Base-by-base conservation (phyloP, 2,329 filamentous ascomycete genomes). In the Diaporthe vaccinii region DNA sequence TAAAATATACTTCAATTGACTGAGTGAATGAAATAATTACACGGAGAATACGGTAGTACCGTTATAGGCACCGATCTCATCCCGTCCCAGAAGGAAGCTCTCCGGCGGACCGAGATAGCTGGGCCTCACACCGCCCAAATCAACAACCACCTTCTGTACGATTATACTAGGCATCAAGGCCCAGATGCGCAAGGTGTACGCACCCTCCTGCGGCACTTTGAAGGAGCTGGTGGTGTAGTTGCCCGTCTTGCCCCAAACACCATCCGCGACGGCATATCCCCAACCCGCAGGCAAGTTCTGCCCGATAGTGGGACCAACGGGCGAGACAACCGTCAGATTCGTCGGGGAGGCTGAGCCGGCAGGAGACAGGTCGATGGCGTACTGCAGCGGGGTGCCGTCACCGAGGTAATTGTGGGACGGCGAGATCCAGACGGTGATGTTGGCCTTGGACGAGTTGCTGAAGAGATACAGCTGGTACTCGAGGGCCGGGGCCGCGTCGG, bases 391-490 rank as follows among this genome's bases (percentile, higher is more conserved):
- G 14, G 84, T 84, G 9, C 81, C 78, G 53, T 88, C 85, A 36
- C 88, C 88, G 4, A 89, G 84, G 78, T 89, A 89, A 79, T 91
- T 91, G 58, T 87, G 85, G 0, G 83, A 85, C 0, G 89, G 88
- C 12, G 88, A 89, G 75, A 91, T 84, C 80, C 86, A 87, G 3
- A 91, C 83, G 0, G 87, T 86, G 69, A 86, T 83, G 78, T 85
- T 85, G 8, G 84, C 85, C 22, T 84, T 84, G 7, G 86, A 81
- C 28, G 81, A 81, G 74, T 87, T 86, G 58, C 87, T 89, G 83
- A 92, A 93, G 17, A 91, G 85, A 81, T 91, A 93, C 75, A 93
- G 79, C 71, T 89, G 85, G 80, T 93, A 94, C 77, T 91, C 88
- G 12, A 93, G 85, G 6, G 87, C 87, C 0, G 91, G 91, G 0